Percentiles rank a stretch among this genome's conserved stretches.
These are phyloP conservation scores for Ramalina intermedia DNA, from an alignment of 495 filamentous ascomycete genomes.

Conservation along the genomic window DNA sequence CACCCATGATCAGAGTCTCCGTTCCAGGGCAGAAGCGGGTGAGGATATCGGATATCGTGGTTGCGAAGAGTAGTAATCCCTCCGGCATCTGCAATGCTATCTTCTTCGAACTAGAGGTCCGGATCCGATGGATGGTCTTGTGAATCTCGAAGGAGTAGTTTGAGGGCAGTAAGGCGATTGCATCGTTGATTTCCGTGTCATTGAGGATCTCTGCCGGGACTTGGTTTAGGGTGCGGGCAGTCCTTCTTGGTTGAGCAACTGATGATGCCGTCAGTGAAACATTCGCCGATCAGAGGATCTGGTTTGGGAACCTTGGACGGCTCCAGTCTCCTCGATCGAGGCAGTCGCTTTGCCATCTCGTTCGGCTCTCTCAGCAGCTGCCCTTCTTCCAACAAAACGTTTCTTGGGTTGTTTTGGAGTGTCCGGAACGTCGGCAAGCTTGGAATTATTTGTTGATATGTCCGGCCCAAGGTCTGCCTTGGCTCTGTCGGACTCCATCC, in stretches of 20 bases:
- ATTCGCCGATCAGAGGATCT: not conserved
- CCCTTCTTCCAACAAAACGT: slow-evolving; percentile 62
- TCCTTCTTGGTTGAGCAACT: slow-evolving; percentile 46
- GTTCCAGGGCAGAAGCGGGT: slow-evolving; percentile 83
- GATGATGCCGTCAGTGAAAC: slow-evolving; percentile 16
- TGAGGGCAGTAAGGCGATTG: slow-evolving; percentile 69
- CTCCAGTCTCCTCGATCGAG: slow-evolving; percentile 48
- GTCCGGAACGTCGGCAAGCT: not conserved
- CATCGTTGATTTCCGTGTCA: slow-evolving; percentile 76
- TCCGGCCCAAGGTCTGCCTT: slow-evolving; percentile 6
- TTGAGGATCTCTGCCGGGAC: slow-evolving; percentile 77
- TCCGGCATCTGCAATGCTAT: slow-evolving; percentile 94
- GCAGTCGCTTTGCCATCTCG: slow-evolving; percentile 21
- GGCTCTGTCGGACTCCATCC: slow-evolving; percentile 13
- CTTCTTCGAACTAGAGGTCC: slow-evolving; percentile 55
- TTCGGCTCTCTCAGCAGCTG: slow-evolving; percentile 39
- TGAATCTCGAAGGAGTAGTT: slow-evolving; percentile 98
- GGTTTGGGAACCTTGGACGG: slow-evolving; percentile 38
- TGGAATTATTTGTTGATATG: not conserved
- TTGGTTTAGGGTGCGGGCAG: slow-evolving; percentile 69
- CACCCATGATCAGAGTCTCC: slow-evolving; percentile 94
- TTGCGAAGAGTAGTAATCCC: slow-evolving; percentile 87
- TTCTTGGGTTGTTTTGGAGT: slow-evolving; percentile 47
- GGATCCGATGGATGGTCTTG: slow-evolving; percentile 93
- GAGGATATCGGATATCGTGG: slow-evolving; percentile 94